A percentile compares a stretch with the other conserved stretches of the same genome.
Conservation (phyloP, 352 stramenopile genomes). For the Pythium oligandrum region DNA sequence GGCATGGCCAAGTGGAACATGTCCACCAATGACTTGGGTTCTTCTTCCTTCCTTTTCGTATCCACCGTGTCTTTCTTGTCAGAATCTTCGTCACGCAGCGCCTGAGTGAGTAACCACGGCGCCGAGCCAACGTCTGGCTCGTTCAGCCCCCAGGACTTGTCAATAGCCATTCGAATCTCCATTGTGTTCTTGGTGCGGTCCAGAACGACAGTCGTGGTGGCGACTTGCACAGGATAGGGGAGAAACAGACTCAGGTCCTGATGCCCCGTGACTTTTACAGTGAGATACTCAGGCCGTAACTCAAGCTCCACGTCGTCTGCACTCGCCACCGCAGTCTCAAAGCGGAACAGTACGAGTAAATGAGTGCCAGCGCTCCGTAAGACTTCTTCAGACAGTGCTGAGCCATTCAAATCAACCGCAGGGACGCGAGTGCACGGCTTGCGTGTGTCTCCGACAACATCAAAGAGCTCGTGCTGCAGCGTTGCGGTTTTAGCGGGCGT, state of each 20-base stretch:
- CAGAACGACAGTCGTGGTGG: constrained; percentile 30
- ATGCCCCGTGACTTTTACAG: constrained; percentile 38
- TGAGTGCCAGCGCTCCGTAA: constrained; percentile 27
- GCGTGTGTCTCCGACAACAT: constrained; percentile 19
- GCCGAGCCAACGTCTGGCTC: constrained; percentile 50
- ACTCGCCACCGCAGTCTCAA: constrained; percentile 26
- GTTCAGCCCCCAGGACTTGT: constrained; percentile 43
- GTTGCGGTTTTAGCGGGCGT: constrained; percentile 23
- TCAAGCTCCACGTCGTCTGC: constrained; percentile 40
- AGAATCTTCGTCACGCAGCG: constrained; percentile 32
- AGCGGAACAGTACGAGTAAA: constrained; percentile 34
- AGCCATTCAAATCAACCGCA: constrained; percentile 26
- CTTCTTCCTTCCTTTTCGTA: background rate
- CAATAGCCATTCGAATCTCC: constrained; percentile 31
- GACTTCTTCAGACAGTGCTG: constrained; percentile 38
- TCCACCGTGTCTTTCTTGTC: constrained; percentile 2
- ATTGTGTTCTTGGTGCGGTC: constrained; percentile 29
- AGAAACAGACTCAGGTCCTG: constrained; percentile 55
- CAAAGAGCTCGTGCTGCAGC: constrained; percentile 33
- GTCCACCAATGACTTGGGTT: constrained; percentile 53
- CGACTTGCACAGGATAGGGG: constrained; percentile 50
- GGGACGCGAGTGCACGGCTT: constrained; percentile 26
- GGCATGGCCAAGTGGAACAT: constrained; percentile 58
- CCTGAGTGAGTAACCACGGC: constrained; percentile 59
- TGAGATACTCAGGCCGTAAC: constrained; percentile 41